A percentile compares a stretch with the other conserved stretches of the same genome.
phyloP scores from a whole-genome alignment of 192 early-diverging fungal genomes.

The Coemansia sp. region DNA sequence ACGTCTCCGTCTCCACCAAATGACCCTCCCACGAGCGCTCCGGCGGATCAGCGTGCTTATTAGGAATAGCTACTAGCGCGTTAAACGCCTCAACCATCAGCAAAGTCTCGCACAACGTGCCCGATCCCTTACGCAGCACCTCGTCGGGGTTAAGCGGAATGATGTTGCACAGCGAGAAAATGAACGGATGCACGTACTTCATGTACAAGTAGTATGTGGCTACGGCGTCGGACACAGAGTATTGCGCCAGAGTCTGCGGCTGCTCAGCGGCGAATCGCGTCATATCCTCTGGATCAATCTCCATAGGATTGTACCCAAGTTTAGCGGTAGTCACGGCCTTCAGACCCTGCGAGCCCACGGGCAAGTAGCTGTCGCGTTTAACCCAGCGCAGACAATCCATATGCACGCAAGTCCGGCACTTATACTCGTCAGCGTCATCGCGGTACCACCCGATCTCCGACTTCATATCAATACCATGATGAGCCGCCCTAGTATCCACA shows the following conservation, averaged over 20 bases:
- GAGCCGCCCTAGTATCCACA: constrained; percentile 79
- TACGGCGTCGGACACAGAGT: constrained; percentile 99
- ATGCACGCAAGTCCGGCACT: constrained; percentile 81
- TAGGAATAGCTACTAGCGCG: constrained; percentile 92
- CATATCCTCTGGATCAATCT: constrained; percentile 99
- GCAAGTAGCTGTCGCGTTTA: constrained; percentile 96
- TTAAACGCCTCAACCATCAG: constrained; percentile 95
- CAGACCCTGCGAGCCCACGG: constrained; percentile 94
- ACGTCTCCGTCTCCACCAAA: constrained; percentile 90
- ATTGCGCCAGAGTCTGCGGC: constrained; percentile 93
- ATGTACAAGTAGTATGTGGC: constrained; percentile 99
- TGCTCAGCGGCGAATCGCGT: constrained; percentile 88
- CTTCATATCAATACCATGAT: constrained; percentile 85
- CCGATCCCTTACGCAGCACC: constrained; percentile 92
- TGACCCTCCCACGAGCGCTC: constrained; percentile 88
- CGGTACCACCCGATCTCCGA: constrained; percentile 87
- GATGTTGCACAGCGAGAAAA: constrained; percentile 99
- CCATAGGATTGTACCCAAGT: constrained; percentile 96
- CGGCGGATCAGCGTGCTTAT: constrained; percentile 85
- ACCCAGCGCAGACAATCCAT: constrained; percentile 99
- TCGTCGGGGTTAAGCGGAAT: constrained; percentile 98
- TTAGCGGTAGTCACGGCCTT: constrained; percentile 97
- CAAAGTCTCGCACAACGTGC: constrained; percentile 93
- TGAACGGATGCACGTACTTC: constrained; percentile 99
- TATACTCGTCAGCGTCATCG: constrained; percentile 84